Percentiles rank a stretch among this genome's conserved stretches.
Evolutionary conservation across 108 stramenopile species (phyloP).

Genomic region (Pseudonitzschia multistriata): DNA sequence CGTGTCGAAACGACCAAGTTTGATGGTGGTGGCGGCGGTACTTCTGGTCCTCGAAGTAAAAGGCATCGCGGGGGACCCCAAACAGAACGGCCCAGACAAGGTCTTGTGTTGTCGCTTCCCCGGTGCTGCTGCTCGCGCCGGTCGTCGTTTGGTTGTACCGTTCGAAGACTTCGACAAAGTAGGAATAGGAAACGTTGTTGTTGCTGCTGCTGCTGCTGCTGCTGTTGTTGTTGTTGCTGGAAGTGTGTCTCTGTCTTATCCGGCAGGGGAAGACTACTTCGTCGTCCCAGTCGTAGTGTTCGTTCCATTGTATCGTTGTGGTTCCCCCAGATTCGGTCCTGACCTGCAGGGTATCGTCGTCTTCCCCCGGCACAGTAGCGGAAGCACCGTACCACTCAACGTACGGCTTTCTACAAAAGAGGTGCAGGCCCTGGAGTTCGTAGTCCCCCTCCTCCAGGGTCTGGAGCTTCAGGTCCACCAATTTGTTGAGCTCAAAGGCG

Average conservation of each 20-base stretch:
- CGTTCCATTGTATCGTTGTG: neutral
- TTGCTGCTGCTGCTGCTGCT: neutral
- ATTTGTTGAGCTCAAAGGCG: conserved; percentile 22
- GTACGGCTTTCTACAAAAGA: conserved; percentile 6
- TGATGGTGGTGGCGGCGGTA: conserved; percentile 40
- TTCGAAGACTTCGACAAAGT: neutral
- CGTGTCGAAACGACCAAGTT: conserved; percentile 67
- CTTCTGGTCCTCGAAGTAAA: conserved; percentile 42
- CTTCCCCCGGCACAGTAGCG: neutral
- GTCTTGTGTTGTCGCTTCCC: neutral
- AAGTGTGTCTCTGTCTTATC: neutral
- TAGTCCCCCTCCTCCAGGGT: conserved; percentile 11
- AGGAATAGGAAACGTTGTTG: neutral
- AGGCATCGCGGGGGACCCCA: conserved; percentile 41
- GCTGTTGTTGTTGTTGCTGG: neutral
- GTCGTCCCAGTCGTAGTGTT: conserved; percentile 6
- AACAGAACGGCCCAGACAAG: conserved; percentile 19
- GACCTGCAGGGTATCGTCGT: neutral
- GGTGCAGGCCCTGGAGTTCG: neutral
- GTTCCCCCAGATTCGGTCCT: neutral
- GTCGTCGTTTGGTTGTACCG: neutral
- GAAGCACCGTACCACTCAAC: neutral
- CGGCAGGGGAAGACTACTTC: neutral
- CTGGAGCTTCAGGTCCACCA: neutral
- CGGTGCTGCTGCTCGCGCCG: neutral